Conservation (phyloP, 371 early-diverging fungal species). For the Mucor circinelloides region DNA sequence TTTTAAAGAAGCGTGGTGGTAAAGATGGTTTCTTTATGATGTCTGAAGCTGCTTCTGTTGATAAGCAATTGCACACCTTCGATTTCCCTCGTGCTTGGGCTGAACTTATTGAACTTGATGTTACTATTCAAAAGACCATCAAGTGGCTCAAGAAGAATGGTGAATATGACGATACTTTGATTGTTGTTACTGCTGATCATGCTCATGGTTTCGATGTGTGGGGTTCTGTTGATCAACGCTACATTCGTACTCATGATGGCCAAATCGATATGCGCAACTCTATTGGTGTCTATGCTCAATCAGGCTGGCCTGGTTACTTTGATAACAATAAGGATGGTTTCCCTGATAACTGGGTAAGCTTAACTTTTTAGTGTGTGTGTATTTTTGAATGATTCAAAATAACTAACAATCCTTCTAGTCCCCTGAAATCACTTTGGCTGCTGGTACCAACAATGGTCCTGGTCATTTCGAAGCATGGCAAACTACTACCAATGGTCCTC, state of each 20-base stretch:
- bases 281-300: slow-evolving; percentile 63
- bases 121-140: slow-evolving; percentile 63
- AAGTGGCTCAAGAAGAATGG: slow-evolving; percentile 58
- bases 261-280: slow-evolving; percentile 57
- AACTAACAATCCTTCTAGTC: slow-evolving; percentile 5
- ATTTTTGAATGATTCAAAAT: neutral
- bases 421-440: slow-evolving; percentile 62
- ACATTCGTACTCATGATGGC: slow-evolving; percentile 18
- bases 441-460: slow-evolving; percentile 66
- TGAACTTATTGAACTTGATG: slow-evolving; percentile 74
- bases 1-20: slow-evolving; percentile 65
- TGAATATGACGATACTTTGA: slow-evolving; percentile 65
- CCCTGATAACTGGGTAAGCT: slow-evolving; percentile 54
- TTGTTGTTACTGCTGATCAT: slow-evolving; percentile 76
- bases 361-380: too few relatives aligned
- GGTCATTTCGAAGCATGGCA: slow-evolving; percentile 65
- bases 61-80: slow-evolving; percentile 73
- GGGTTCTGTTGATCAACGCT: slow-evolving; percentile 64
- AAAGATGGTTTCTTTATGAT: slow-evolving; percentile 74
- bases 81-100: slow-evolving; percentile 74
- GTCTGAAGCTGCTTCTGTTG: slow-evolving; percentile 78
- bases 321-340: slow-evolving; percentile 70
- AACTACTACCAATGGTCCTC: slow-evolving; percentile 42
- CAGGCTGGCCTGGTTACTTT: slow-evolving; percentile 70
- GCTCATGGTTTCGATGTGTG: slow-evolving; percentile 74